Evolutionary conservation across 2,329 filamentous ascomycete genomes (phyloP).

Genomic region (Aureobasidium sp.): DNA sequence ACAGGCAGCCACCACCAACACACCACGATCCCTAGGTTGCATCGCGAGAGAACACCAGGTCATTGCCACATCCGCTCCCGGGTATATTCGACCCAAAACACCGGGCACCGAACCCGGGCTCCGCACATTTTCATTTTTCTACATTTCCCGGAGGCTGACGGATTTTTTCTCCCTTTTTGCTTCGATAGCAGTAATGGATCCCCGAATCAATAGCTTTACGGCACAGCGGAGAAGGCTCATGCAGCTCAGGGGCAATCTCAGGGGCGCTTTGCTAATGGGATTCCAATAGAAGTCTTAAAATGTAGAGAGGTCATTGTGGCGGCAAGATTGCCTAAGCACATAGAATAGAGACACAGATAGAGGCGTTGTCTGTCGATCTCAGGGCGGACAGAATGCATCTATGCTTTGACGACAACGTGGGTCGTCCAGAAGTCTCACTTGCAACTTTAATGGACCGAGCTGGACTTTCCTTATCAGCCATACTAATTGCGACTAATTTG

Average conservation of each 20-base stretch:
- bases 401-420: background rate
- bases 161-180: background rate
- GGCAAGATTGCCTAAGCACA: too few species aligned
- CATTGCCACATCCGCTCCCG: background rate
- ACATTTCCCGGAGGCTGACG: background rate
- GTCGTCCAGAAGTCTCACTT: too few species aligned
- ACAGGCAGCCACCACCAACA: background rate
- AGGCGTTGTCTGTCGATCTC: too few species aligned
- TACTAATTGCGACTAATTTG: too few species aligned
- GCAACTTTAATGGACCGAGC: too few species aligned
- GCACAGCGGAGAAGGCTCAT: too few species aligned
- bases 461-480: too few species aligned
- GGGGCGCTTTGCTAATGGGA: too few species aligned
- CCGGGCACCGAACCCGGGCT: background rate
- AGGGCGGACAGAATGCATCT: background rate
- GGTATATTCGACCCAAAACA: background rate
- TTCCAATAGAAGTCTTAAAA: too few species aligned
- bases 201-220: too few species aligned
- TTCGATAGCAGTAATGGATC: background rate
- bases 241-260: background rate
- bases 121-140: background rate
- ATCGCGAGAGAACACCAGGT: background rate
- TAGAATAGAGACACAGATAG: background rate
- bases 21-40: background rate
- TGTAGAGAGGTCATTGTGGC: background rate